Conservation (phyloP, 345 rosid genomes). For the Geranium brycei region DNA sequence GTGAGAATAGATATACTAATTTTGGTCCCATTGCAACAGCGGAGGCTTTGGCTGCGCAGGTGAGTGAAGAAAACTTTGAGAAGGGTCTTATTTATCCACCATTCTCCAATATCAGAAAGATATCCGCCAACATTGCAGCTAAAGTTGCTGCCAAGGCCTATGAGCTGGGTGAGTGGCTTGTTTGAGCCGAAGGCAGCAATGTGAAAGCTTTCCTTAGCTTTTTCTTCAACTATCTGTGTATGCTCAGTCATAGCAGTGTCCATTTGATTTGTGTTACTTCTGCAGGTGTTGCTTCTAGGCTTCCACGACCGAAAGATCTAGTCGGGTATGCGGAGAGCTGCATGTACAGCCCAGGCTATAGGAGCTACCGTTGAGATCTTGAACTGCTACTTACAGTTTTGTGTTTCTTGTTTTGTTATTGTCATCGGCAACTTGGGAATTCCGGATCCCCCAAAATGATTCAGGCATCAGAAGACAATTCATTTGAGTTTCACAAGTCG, state of each 20-base stretch:
- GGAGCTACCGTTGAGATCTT: constrained; percentile 50
- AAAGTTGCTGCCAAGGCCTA: constrained; percentile 82
- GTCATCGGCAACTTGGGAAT: too few species aligned
- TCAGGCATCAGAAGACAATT: too few species aligned
- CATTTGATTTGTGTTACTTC: not conserved
- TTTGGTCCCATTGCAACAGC: constrained; percentile 32
- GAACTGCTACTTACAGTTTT: too few species aligned
- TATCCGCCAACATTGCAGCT: constrained; percentile 84
- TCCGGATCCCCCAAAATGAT: too few species aligned
- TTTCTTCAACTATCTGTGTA: not conserved
- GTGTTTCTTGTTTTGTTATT: too few species aligned
- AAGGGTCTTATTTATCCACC: constrained; percentile 91
- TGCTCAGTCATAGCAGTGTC: too few species aligned
- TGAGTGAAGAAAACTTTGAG: constrained; percentile 41
- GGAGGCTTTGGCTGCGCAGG: constrained; percentile 85
- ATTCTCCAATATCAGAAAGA: constrained; percentile 71
- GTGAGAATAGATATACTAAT: not conserved
- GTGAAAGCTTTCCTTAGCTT: too few species aligned
- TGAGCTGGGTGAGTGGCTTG: constrained; percentile 59
- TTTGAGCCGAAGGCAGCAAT: not conserved
- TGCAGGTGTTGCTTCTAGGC: constrained; percentile 73
- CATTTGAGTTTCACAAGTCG: too few species aligned
- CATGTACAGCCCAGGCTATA: constrained; percentile 85
- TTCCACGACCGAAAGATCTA: constrained; percentile 77
- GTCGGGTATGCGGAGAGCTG: constrained; percentile 80